These are phyloP conservation scores for Exophiala bonariae DNA, from an alignment of 2,329 filamentous ascomycete species.

Conservation along the genomic window DNA sequence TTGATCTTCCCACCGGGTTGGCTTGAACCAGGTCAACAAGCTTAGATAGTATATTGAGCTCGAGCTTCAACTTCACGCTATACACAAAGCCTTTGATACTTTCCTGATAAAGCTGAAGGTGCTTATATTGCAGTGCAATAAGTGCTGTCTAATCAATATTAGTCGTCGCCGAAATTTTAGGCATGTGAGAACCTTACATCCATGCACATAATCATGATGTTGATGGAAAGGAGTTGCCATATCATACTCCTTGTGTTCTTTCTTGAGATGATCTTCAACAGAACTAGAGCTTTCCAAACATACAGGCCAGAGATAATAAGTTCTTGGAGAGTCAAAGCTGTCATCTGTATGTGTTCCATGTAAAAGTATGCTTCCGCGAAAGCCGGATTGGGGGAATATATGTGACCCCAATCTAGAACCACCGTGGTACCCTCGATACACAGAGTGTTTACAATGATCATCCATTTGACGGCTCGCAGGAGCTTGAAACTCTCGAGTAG, in stretches of 20 bases:
- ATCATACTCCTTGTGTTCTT: slow-evolving; percentile 45
- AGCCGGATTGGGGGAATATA: slow-evolving; percentile 21
- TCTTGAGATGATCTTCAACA: slow-evolving; percentile 49
- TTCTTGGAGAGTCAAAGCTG: slow-evolving; percentile 58
- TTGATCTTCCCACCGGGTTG: slow-evolving; percentile 7
- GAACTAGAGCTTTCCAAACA: slow-evolving; percentile 53
- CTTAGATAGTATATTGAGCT: slow-evolving; percentile 50
- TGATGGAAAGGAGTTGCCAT: slow-evolving; percentile 50
- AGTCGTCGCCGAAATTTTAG: slow-evolving; percentile 2
- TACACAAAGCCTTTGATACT: slow-evolving; percentile 49
- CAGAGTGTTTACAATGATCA: slow-evolving; percentile 47
- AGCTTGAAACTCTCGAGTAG: slow-evolving; percentile 35
- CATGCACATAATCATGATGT: slow-evolving; percentile 48
- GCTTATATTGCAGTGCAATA: slow-evolving; percentile 44
- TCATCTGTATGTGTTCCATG: slow-evolving; percentile 58
- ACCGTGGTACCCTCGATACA: slow-evolving; percentile 45
- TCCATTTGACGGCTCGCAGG: slow-evolving; percentile 42
- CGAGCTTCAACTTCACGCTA: slow-evolving; percentile 50
- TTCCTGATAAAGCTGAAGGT: slow-evolving; percentile 47
- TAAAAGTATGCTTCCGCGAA: slow-evolving; percentile 42
- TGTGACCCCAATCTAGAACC: slow-evolving; percentile 44
- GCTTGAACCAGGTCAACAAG: slow-evolving; percentile 39
- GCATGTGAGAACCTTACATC: slow-evolving; percentile 29
- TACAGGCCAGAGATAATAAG: slow-evolving; percentile 54
- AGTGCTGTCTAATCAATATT: slow-evolving; percentile 34